These are phyloP conservation scores for Aspergillus sergii DNA, from an alignment of 2,329 filamentous ascomycete species.

Conservation along the genomic window DNA sequence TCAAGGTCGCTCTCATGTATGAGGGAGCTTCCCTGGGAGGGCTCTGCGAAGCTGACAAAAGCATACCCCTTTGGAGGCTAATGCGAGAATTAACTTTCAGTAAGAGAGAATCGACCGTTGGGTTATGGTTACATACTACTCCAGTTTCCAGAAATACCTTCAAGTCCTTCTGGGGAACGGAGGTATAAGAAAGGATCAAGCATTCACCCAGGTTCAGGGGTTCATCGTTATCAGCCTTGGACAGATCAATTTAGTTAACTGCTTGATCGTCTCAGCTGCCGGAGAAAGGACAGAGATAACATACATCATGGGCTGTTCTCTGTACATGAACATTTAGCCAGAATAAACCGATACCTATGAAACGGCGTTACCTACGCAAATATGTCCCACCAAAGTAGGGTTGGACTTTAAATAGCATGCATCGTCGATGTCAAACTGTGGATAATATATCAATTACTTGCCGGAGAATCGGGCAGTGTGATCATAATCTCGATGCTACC, in stretches of 20 bases:
- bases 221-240: constrained; percentile 24
- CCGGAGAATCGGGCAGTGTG: background rate
- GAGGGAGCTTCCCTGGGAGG: constrained; percentile 45
- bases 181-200: constrained; percentile 30
- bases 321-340: constrained; percentile 6
- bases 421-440: constrained; percentile 25
- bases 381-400: constrained; percentile 20
- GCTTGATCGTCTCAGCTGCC: background rate
- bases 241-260: background rate
- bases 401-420: constrained; percentile 24
- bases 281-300: background rate
- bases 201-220: constrained; percentile 38
- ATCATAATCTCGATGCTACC: background rate
- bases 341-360: background rate
- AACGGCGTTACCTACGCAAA: constrained; percentile 18
- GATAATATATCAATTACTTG: background rate
- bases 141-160: constrained; percentile 27
- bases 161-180: constrained; percentile 32
- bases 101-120: background rate
- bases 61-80: constrained; percentile 55
- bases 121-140: constrained; percentile 16
- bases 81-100: constrained; percentile 10
- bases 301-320: constrained; percentile 22
- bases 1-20: constrained; percentile 49
- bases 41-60: constrained; percentile 46